A percentile compares a stretch with the other conserved stretches of the same genome.
phyloP scores from a whole-genome alignment of 257 asterid genomes.

The Cynanchum wilfordii region DNA sequence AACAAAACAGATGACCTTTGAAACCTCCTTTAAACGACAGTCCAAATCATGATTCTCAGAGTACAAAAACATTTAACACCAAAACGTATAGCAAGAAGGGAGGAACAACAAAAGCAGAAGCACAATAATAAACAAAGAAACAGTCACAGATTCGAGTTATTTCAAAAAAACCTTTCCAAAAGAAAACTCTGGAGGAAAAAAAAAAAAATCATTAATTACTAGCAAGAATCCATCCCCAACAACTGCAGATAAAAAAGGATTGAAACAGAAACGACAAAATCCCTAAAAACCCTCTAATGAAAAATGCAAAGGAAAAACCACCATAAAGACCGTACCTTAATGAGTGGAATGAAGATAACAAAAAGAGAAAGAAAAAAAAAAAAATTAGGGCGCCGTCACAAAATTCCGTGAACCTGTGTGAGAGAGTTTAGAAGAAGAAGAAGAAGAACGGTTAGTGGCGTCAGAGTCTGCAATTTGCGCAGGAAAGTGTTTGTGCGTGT shows the following conservation, averaged over 20 bases:
- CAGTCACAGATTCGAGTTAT: background rate
- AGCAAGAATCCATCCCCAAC: slow-evolving; percentile 1
- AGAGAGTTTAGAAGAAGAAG: background rate
- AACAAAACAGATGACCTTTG: slow-evolving; percentile 13
- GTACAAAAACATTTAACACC: background rate
- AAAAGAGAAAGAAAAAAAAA: background rate
- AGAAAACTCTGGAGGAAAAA: background rate
- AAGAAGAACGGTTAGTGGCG: background rate
- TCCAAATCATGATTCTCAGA: slow-evolving; percentile 17
- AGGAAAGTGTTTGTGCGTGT: background rate
- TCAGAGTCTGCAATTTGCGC: slow-evolving; percentile 9
- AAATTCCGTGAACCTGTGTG: slow-evolving; percentile 2
- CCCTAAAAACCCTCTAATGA: background rate
- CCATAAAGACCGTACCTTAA: slow-evolving; percentile 14
- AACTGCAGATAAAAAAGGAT: background rate
- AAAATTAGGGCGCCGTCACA: background rate
- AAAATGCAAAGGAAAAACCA: background rate
- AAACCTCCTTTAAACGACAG: slow-evolving; percentile 9
- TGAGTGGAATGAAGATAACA: background rate
- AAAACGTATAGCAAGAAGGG: slow-evolving; percentile 2
- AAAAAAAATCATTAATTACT: background rate
- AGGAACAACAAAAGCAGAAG: background rate
- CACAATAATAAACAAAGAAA: background rate
- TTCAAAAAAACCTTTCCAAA: background rate
- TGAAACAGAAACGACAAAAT: background rate